Evolutionary conservation across 306 rosid genomes (phyloP), one percentile per base, ranked within the genome.

Genomic region (Lathyrus aphaca): DNA sequence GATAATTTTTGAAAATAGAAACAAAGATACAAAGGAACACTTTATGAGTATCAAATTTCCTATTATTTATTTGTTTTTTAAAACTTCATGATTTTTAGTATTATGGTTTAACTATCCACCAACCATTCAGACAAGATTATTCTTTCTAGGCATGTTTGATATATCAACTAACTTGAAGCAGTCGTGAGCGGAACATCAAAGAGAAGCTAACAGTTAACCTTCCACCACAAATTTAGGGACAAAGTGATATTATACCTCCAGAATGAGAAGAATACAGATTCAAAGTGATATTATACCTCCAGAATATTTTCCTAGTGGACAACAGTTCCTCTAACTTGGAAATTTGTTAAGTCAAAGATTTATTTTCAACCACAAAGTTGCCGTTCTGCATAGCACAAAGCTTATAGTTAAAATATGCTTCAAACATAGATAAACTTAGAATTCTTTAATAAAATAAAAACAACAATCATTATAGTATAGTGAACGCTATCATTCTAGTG

Each of bases 271-370:
- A 23, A 23, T 23, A 23, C 27, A 23, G 1, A 21, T 21, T 21
- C 23, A 21, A 21, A 21, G 23, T 21, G 23, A 21, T 21, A 21
- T 21, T 21, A 29, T 29, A 29, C 32, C 5, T 29, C 32, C 32
- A 29, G 32, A 29, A 0, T 29, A 76, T 84, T 76, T 82, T 88
- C 89, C 77, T 81, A 87, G 84, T 86, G 68, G 96, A 88, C 73
- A 94, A 82, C 65, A 94, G 84, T 74, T 85, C 92, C 85, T 86
- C 98, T 64, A 94, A 76, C 82, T 87, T 21, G 23, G 23, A 21
- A 21, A 21, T 21, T 21, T 88, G 90, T 32, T 87, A 91, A 37
- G 5, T 84, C 81, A 94, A 63, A 10, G 87, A 84, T 73, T 90
- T 83, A 71, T 87, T 81, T 86, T 94, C 98, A 74, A 85, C 89